Base-by-base conservation (phyloP, 164 flowering plant species). In the Malania oleifera region DNA sequence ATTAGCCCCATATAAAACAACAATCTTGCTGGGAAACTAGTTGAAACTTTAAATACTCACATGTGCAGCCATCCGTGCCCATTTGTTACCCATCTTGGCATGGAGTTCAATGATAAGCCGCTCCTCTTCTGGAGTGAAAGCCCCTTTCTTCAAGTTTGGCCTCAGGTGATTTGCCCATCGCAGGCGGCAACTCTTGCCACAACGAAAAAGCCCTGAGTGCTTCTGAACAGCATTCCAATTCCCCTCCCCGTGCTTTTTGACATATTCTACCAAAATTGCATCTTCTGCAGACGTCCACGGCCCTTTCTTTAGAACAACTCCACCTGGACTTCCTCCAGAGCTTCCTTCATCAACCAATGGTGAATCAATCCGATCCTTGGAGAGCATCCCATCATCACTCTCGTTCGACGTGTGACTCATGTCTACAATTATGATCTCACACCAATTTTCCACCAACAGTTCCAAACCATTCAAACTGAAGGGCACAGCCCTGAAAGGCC, bases 61-160 rank as follows among this genome's bases (percentile, higher is more conserved):
- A 72, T 85, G 80, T 52, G 89, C 79, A 39, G 96, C 96, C 95
- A 89, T 89, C 20, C 88, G 78, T 25, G 96, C 96, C 96, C 96
- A 89, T 61, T 86, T 86, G 74, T 89, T 89, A 43, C 96, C 96
- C 84, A 86, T 76, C 69, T 77, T 79, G 60, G 89, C 85, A 75
- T 86, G 96, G 41, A 89, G 89, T 68, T 85, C 89, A 65, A 84
- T 73, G 41, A 89, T 89, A 14, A 71, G 54, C 19, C 57, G 74
- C 56, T 86, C 96, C 68, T 89, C 96, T 25, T 89, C 91, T 19
- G 71, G 52, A 17, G 88, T 86, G 66, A 89, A 86, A 55, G 96
- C 77, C 27, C 95, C 96, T 56, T 86, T 89, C 67, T 80, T 89
- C 78, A 89, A 69, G 69, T 89, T 83, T 34, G 96, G 96, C 64